Conservation (phyloP, 2,329 filamentous ascomycete genomes). For the Colletotrichum orbiculare region DNA sequence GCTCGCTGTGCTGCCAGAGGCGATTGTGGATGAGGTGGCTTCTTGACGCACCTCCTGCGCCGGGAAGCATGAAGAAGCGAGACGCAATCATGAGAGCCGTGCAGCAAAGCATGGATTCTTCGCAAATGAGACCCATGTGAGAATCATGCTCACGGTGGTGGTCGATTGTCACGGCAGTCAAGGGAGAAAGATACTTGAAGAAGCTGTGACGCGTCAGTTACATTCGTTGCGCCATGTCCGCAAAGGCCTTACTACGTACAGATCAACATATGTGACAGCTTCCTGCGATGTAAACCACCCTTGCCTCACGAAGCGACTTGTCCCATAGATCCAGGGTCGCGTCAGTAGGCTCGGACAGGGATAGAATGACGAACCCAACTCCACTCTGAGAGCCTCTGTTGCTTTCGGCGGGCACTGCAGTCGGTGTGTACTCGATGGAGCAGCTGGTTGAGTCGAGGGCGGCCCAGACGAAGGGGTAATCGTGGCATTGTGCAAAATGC, state of each 20-base stretch:
- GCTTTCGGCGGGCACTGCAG: background rate
- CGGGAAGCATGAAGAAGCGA: slow-evolving; percentile 39
- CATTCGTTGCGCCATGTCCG: background rate
- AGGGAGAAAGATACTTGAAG: slow-evolving; percentile 22
- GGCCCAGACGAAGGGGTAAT: slow-evolving; percentile 2
- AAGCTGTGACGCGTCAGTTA: slow-evolving; percentile 4
- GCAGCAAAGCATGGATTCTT: slow-evolving; percentile 40
- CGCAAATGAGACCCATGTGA: slow-evolving; percentile 32
- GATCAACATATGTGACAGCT: slow-evolving; percentile 42
- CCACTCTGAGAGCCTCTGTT: slow-evolving; percentile 3
- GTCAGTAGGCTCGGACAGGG: slow-evolving; percentile 39
- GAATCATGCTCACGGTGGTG: slow-evolving; percentile 26
- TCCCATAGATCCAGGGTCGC: slow-evolving; percentile 40
- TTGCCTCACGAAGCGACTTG: slow-evolving; percentile 41
- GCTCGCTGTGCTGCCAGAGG: slow-evolving; percentile 40
- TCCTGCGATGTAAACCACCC: slow-evolving; percentile 43
- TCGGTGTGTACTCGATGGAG: background rate
- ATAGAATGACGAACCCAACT: slow-evolving; percentile 14
- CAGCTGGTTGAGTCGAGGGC: background rate
- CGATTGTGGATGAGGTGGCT: slow-evolving; percentile 38
- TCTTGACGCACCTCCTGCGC: slow-evolving; percentile 38
- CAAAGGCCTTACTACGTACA: slow-evolving; percentile 26
- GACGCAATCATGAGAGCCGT: slow-evolving; percentile 40
- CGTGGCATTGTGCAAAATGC: slow-evolving; percentile 21
- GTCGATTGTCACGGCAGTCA: slow-evolving; percentile 4